A percentile compares a stretch with the other conserved stretches of the same genome.
Conservation (phyloP, 257 asterid species). For the Petunia axillaris region DNA sequence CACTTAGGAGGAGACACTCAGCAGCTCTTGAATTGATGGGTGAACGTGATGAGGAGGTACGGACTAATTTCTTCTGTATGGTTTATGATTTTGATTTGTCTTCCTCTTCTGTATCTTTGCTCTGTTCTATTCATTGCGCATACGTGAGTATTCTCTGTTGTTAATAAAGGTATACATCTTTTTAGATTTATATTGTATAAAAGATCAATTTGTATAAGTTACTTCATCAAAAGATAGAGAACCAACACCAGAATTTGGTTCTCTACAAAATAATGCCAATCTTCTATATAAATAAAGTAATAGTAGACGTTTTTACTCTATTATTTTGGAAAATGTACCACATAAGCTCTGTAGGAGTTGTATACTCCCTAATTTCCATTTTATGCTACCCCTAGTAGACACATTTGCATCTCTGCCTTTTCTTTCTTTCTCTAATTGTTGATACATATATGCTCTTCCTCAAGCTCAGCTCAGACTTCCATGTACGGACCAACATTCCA, state of each 20-base stretch:
- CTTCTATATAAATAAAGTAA: too few relatives aligned
- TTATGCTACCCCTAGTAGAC: neutral
- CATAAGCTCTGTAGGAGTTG: neutral
- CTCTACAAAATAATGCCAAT: too few relatives aligned
- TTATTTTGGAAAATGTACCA: neutral
- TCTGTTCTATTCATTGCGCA: neutral
- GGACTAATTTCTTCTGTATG: neutral
- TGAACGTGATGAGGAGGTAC: slow-evolving; percentile 99
- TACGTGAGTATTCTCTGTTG: neutral
- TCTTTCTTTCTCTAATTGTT: neutral
- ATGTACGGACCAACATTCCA: neutral
- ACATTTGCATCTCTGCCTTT: slow-evolving; percentile 13
- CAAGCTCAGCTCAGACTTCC: neutral
- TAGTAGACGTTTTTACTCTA: neutral
- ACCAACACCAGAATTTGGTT: too few relatives aligned
- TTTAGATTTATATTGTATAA: neutral
- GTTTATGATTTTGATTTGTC: neutral
- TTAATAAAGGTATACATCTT: neutral
- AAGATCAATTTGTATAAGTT: neutral
- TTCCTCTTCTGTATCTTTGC: neutral
- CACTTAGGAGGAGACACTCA: slow-evolving; percentile 90
- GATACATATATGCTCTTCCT: slow-evolving; percentile 9
- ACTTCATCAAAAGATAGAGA: too few relatives aligned
- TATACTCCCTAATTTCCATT: neutral
- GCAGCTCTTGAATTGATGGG: slow-evolving; percentile 99